phyloP scores from a whole-genome alignment of 208 protist species.

The Acanthamoeba triangularis region DNA sequence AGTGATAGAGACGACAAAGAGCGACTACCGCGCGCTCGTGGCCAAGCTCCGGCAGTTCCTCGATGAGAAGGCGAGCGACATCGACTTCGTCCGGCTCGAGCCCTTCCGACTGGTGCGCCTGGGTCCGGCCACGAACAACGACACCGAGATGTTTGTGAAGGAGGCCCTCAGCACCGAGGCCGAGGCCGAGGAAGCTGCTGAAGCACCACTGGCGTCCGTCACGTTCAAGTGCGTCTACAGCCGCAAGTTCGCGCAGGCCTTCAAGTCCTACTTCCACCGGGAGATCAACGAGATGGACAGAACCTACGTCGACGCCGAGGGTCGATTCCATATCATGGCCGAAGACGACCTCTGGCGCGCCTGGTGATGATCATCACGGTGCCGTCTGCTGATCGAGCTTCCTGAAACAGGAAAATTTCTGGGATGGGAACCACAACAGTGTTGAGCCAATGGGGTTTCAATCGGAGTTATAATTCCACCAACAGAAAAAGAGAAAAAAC shows the following conservation, averaged over 20 bases:
- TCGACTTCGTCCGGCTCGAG: constrained; percentile 14
- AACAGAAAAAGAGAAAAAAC: too few species aligned
- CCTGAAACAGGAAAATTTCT: background rate
- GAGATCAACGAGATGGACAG: constrained; percentile 45
- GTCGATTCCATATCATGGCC: background rate
- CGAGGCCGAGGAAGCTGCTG: background rate
- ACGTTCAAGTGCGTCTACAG: background rate
- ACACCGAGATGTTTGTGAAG: constrained; percentile 9
- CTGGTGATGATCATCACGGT: too few species aligned
- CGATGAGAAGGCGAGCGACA: background rate
- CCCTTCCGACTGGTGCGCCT: background rate
- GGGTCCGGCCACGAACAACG: background rate
- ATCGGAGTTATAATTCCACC: too few species aligned
- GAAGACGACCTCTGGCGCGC: background rate
- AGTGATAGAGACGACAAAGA: background rate
- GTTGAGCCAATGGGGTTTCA: background rate
- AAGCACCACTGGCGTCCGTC: background rate
- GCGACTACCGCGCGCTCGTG: background rate
- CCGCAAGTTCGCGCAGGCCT: background rate
- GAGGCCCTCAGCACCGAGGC: background rate
- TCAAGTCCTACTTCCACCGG: background rate
- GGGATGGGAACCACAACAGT: background rate
- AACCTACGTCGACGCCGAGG: background rate
- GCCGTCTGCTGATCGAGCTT: too few species aligned
- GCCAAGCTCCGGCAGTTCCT: background rate